Conservation (phyloP, 139 green algal species). For the Astrephomene gubernaculifera region DNA sequence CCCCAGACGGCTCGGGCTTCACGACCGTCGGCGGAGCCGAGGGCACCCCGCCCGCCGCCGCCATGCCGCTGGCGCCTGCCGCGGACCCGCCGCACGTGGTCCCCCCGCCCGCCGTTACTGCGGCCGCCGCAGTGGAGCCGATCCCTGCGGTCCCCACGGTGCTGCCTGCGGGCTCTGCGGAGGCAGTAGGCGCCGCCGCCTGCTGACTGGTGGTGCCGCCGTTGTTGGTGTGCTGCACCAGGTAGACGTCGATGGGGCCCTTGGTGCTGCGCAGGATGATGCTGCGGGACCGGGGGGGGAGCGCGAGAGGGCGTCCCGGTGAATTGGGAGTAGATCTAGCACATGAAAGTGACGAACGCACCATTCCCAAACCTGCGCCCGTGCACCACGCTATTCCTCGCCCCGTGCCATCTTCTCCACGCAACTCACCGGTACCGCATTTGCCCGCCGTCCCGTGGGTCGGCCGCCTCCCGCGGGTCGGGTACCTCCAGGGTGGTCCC, state of each 20-base stretch:
- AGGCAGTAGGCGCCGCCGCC: constrained; percentile 11
- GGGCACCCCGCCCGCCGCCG: not conserved
- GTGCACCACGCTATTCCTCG: not conserved
- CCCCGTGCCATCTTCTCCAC: constrained; percentile 10
- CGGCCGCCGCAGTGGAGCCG: not conserved
- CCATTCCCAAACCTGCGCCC: not conserved
- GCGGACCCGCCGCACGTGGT: not conserved
- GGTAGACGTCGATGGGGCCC: constrained; percentile 76
- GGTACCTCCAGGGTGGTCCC: constrained; percentile 85
- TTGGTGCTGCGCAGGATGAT: constrained; percentile 67
- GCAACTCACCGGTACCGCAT: constrained; percentile 32
- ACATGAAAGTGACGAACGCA: not conserved
- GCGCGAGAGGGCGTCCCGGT: not conserved
- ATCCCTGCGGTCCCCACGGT: constrained; percentile 13
- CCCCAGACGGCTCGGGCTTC: not conserved
- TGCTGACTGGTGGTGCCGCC: constrained; percentile 14
- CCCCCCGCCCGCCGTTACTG: not conserved
- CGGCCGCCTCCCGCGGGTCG: constrained; percentile 64
- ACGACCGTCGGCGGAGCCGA: constrained; percentile 1
- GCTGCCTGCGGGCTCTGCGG: constrained; percentile 18
- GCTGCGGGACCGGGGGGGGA: constrained; percentile 37
- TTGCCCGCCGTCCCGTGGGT: constrained; percentile 43
- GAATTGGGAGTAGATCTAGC: not conserved
- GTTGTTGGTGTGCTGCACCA: constrained; percentile 68
- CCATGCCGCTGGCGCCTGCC: not conserved